These are phyloP conservation scores for Dictyostelium firmibasis DNA, from an alignment of 78 protist genomes.

Conservation along the genomic window DNA sequence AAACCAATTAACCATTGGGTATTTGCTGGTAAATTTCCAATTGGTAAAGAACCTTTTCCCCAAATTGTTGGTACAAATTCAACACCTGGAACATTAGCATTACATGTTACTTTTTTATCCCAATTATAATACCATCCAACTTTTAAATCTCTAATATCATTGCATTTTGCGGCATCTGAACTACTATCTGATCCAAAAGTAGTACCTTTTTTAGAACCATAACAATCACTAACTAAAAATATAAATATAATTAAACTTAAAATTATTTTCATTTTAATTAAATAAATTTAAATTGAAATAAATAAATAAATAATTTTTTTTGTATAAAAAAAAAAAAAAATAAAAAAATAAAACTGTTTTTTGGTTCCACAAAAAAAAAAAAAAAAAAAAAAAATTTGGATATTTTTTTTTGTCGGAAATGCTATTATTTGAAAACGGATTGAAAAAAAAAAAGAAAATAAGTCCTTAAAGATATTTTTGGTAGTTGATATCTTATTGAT, in stretches of 20 bases:
- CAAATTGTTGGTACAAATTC: slow-evolving; percentile 26
- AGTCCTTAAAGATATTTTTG: neutral
- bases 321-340: too few relatives aligned
- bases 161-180: neutral
- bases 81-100: neutral
- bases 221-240: neutral
- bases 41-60: neutral
- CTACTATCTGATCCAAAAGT: neutral
- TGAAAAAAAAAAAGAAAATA: too few relatives aligned
- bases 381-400: neutral
- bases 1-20: neutral
- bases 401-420: neutral
- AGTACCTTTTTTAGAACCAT: slow-evolving; percentile 1
- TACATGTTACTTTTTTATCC: neutral
- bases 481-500: neutral
- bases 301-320: too few relatives aligned
- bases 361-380: too few relatives aligned
- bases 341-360: too few relatives aligned
- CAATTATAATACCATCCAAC: slow-evolving; percentile 47
- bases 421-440: neutral
- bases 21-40: neutral
- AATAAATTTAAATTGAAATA: too few relatives aligned
- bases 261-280: neutral
- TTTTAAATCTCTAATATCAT: neutral
- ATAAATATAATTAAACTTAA: too few relatives aligned